Percentiles rank a stretch among this genome's conserved stretches.
phyloP scores from a whole-genome alignment of 331 rosid genomes.

The Prunus yedoensis region DNA sequence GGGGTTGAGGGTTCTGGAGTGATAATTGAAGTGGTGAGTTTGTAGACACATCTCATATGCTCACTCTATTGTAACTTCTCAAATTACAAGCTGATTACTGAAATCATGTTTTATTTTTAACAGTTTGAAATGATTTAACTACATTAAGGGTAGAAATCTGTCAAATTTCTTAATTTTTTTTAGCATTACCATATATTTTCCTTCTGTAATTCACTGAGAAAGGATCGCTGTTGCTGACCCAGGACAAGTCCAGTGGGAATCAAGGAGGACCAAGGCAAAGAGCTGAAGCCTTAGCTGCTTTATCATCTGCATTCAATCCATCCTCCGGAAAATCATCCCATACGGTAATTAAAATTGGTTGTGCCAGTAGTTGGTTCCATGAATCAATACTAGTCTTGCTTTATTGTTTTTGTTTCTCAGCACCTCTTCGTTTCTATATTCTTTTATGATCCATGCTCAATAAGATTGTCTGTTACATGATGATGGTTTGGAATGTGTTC shows the following conservation, averaged over 20 bases:
- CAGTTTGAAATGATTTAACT: constrained; percentile 8
- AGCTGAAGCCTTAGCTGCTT: constrained; percentile 91
- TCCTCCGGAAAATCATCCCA: constrained; percentile 59
- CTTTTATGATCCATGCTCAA: neutral
- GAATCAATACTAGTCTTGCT: neutral
- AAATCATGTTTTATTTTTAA: neutral
- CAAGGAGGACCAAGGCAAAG: constrained; percentile 95
- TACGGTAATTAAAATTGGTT: constrained; percentile 45
- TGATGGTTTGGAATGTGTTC: neutral
- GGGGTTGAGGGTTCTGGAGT: neutral
- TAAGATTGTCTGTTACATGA: neutral
- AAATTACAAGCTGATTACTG: neutral
- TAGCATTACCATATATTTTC: neutral
- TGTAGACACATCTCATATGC: neutral
- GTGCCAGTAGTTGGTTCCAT: neutral
- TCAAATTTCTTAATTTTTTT: neutral
- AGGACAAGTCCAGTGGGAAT: constrained; percentile 85
- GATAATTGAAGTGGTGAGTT: no score
- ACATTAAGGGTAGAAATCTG: neutral
- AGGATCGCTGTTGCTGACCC: constrained; percentile 27
- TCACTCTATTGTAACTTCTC: neutral
- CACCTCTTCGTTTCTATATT: neutral
- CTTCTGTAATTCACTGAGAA: constrained; percentile 9
- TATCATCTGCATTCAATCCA: constrained; percentile 81
- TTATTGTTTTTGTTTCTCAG: neutral